Conservation (phyloP, 108 stramenopile genomes). For the Nitzschia sp. region DNA sequence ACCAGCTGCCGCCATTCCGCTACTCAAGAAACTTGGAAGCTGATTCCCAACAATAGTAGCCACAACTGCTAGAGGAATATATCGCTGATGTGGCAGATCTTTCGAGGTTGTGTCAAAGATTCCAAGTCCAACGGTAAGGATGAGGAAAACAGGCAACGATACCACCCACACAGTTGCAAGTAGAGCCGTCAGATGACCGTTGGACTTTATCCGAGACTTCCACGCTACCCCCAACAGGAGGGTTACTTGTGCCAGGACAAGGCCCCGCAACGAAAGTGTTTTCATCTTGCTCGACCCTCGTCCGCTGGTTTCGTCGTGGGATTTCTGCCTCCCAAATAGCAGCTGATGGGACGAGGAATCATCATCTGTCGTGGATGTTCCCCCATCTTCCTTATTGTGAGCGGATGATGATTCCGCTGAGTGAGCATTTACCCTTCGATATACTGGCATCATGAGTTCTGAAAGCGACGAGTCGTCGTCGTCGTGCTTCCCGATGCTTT, state of each 20-base stretch:
- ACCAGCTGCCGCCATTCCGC: conserved; percentile 22
- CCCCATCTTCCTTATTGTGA: background rate
- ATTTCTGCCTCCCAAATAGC: too few relatives aligned
- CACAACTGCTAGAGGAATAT: conserved; percentile 33
- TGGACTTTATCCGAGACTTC: background rate
- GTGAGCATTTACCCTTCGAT: conserved; percentile 11
- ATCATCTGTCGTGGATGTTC: too few relatives aligned
- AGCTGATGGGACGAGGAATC: too few relatives aligned
- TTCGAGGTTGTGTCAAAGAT: background rate
- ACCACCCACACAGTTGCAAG: conserved; percentile 9
- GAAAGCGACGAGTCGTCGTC: too few relatives aligned
- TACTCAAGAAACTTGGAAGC: conserved; percentile 34
- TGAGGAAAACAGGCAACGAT: conserved; percentile 26
- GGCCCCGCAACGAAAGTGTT: background rate
- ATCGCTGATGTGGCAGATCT: conserved; percentile 39
- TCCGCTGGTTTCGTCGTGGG: too few relatives aligned
- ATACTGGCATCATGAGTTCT: conserved; percentile 35
- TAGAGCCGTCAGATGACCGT: conserved; percentile 1
- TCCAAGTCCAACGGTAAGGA: conserved; percentile 28
- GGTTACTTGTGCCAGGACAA: background rate
- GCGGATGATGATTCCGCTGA: background rate
- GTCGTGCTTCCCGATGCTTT: too few relatives aligned
- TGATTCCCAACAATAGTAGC: conserved; percentile 37
- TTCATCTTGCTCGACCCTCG: background rate
- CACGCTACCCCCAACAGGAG: background rate